Conservation (phyloP, 106 monocot species). For the Acorus gramineus region DNA sequence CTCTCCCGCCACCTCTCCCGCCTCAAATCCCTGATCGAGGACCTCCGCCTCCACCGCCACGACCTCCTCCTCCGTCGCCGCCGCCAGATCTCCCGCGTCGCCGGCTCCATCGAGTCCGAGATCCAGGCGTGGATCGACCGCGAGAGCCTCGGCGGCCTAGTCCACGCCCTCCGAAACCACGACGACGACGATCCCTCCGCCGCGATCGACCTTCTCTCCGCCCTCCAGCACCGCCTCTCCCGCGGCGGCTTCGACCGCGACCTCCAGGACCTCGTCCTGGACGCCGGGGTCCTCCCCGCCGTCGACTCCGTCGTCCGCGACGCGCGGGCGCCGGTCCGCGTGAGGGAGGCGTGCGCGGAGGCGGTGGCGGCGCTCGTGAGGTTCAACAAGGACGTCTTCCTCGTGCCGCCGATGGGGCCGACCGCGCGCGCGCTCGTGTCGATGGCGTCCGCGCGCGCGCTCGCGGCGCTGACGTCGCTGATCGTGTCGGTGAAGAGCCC, state of each 20-base stretch:
- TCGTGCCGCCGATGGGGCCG: constrained; percentile 51
- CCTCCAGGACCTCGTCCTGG: constrained; percentile 43
- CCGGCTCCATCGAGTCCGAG: constrained; percentile 51
- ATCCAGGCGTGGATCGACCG: constrained; percentile 76
- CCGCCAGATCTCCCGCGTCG: constrained; percentile 40
- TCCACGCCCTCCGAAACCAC: constrained; percentile 13
- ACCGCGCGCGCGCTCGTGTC: constrained; percentile 24
- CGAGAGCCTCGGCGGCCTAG: constrained; percentile 31
- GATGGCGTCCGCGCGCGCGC: constrained; percentile 21
- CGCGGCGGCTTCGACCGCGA: constrained; percentile 47
- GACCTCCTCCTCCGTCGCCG: not conserved
- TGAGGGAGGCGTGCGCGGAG: constrained; percentile 38
- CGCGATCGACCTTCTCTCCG: constrained; percentile 9
- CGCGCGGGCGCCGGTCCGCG: constrained; percentile 14
- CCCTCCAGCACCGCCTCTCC: constrained; percentile 30
- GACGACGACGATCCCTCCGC: constrained; percentile 19
- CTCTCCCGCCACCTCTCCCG: constrained; percentile 38
- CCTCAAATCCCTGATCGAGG: constrained; percentile 13
- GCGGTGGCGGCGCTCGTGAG: constrained; percentile 47
- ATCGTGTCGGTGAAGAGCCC: constrained; percentile 46
- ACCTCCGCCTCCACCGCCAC: not conserved
- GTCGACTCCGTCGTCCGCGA: constrained; percentile 35
- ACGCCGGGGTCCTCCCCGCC: constrained; percentile 30
- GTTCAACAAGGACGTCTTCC: constrained; percentile 86
- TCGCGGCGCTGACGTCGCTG: constrained; percentile 35